Percentiles rank a stretch among this genome's conserved stretches.
Evolutionary conservation across 352 stramenopile genomes (phyloP).

Genomic region (Globisporangium perplexum): DNA sequence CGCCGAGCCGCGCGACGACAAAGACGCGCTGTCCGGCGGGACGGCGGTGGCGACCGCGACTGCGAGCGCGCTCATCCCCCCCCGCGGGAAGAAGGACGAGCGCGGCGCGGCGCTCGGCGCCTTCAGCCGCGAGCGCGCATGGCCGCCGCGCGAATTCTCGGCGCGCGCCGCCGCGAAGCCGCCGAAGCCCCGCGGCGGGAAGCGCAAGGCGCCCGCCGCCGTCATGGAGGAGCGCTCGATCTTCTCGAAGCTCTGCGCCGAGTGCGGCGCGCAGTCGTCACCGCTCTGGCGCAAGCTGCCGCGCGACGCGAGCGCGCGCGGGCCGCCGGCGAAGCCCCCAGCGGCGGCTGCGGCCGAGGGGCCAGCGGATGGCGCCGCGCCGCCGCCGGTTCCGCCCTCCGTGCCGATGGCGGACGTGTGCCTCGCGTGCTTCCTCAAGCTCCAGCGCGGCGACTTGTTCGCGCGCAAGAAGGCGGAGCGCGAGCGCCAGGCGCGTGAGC

Average conservation of each 20-base stretch:
- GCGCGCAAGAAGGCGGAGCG: conserved; percentile 44
- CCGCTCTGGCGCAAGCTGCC: conserved; percentile 48
- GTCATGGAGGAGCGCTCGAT: conserved; percentile 36
- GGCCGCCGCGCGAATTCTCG: conserved; percentile 72
- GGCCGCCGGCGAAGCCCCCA: neutral
- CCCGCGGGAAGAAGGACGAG: conserved; percentile 9
- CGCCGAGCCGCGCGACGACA: conserved; percentile 8
- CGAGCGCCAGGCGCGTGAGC: conserved; percentile 21
- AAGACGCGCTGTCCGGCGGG: conserved; percentile 6
- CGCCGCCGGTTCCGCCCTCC: neutral
- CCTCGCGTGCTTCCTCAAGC: conserved; percentile 64
- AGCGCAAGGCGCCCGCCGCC: conserved; percentile 55
- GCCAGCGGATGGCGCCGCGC: neutral
- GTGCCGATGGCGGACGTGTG: conserved; percentile 47
- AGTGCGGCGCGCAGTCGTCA: conserved; percentile 58
- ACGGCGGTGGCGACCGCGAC: conserved; percentile 2
- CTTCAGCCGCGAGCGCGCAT: conserved; percentile 55
- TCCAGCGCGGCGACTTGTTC: conserved; percentile 60
- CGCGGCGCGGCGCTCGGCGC: conserved; percentile 20
- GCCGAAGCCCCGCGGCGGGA: conserved; percentile 32
- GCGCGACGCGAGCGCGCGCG: neutral
- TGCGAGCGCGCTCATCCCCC: no score
- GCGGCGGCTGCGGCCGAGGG: neutral
- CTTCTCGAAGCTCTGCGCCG: conserved; percentile 24
- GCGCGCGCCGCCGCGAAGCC: conserved; percentile 49